Base-by-base conservation (phyloP, 495 filamentous ascomycete species). In the Glutinoglossum americanum region DNA sequence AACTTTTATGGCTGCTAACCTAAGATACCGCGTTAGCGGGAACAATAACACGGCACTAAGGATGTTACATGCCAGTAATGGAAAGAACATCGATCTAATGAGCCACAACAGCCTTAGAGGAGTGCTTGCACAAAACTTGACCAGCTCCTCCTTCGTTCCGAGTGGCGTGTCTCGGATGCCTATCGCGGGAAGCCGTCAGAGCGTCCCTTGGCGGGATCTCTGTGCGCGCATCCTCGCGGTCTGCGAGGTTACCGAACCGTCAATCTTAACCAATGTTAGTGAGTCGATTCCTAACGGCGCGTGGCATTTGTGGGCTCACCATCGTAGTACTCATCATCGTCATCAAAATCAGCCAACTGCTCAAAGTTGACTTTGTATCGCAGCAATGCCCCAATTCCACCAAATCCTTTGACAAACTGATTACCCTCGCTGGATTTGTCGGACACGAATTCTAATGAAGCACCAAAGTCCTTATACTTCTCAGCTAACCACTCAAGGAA, bases 301-400 rank as follows among this genome's bases (percentile, higher is more conserved):
- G 44, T 39, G 61, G 60, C 57, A 37, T 51, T 1, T 49, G 51
- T 19, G 5, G n/a, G 61, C 70, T 62, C 67, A 85, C 83, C 89
- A 74, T 97, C 92, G 73, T 97, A 97, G 75, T 94, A 96, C 66
- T 97, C 89, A 75, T 97, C 92, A 70, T 85, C 82, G 64, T 95
- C 90, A 69, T 85, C 82, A 64, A 82, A 79, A 71, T 98, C 93
- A 64, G 84, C 85, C 69, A 98, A 79, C 70, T 98, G 93, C 73
- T 98, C 92, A 74, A 98, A 98, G 75, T 98, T 98, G 74, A 98
- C 85, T 75, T 96, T 97, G 80, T 98, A 98, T 60, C 92, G 86
- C 66, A 98, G 81, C 63, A 98, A 82, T 51, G 90, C 90, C 59
- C 92, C 92, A 63, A 98, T 93, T 64, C 92, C 92, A 81, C 92